Evolutionary conservation across 345 rosid species (phyloP), one percentile per base, ranked within the genome.

Genomic region (Turnera subulata): DNA sequence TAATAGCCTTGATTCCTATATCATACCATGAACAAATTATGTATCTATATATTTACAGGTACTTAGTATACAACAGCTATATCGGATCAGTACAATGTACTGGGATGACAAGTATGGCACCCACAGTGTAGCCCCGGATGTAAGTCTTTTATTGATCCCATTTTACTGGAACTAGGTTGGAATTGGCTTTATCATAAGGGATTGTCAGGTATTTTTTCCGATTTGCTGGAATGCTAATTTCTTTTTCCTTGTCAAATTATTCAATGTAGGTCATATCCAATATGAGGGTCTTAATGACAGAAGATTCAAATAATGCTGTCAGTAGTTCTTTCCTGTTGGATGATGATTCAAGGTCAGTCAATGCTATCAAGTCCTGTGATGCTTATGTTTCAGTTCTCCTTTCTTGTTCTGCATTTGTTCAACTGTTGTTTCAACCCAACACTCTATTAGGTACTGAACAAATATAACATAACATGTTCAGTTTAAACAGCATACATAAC

Each of bases 51-150:
- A 17, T 52, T 46, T 55, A 0, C 83, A 91, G 97, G 91, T 91
- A 40, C 83, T 91, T 18, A 88, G 97, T 37, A 80, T 91, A 65
- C 97, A 91, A 63, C 97, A 91, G 73, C 72, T 91, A 5, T 91
- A 88, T 67, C 74, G 97, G 37, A 91, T 91, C 47, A 80, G 97
- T 62, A 88, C 97, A 0, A 85, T 91, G 96, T 91, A 88, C 64
- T 91, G 97, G 97, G 97, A 91, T 37, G 97, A 91, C 82, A 91
- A 91, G 76, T 91, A 91, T 46, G 94, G 91, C 65, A 88, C 96
- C 0, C 97, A 85, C 16, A 91, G 97, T 44, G 97, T 91, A 47
- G 78, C 96, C 43, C 55, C 88, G 0, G 96, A 91, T 61, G 97
- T 91, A 78, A 84, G 97, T 77, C n/a, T 73, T 53, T 16, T 16